Percentiles rank a stretch among this genome's conserved stretches.
Evolutionary conservation across 164 flowering plant species (phyloP).

Genomic region (Houttuynia cordata): DNA sequence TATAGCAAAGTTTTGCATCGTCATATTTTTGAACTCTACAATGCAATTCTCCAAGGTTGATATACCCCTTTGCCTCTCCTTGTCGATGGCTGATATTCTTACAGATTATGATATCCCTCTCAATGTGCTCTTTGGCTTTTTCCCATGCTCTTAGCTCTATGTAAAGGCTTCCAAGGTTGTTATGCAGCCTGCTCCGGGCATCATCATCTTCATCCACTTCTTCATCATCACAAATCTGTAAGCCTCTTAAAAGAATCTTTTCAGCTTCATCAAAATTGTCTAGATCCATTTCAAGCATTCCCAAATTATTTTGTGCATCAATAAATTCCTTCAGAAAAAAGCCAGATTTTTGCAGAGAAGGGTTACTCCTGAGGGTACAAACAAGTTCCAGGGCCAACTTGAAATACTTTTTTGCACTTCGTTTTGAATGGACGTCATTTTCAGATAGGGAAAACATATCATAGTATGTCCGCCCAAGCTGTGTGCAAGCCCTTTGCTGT

Average conservation of each 20-base stretch:
- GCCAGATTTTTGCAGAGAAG: slow-evolving; percentile 23
- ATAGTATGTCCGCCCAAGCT: slow-evolving; percentile 93
- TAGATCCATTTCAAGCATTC: slow-evolving; percentile 91
- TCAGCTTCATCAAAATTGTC: slow-evolving; percentile 73
- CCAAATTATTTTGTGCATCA: slow-evolving; percentile 87
- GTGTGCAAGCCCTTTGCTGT: slow-evolving; percentile 93
- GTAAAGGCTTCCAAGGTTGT: slow-evolving; percentile 81
- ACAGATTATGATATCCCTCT: slow-evolving; percentile 74
- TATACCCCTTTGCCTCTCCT: slow-evolving; percentile 96
- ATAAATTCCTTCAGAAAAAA: slow-evolving; percentile 67
- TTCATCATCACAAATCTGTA: slow-evolving; percentile 81
- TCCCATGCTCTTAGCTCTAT: slow-evolving; percentile 72
- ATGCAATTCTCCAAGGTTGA: slow-evolving; percentile 85
- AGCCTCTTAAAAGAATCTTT: slow-evolving; percentile 47
- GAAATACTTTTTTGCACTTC: slow-evolving; percentile 85
- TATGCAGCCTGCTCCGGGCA: slow-evolving; percentile 79
- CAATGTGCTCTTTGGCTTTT: slow-evolving; percentile 58
- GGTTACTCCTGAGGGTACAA: slow-evolving; percentile 43
- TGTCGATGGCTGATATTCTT: slow-evolving; percentile 55
- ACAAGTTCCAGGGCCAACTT: slow-evolving; percentile 70
- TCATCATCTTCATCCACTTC: slow-evolving; percentile 67
- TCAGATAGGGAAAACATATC: slow-evolving; percentile 60
- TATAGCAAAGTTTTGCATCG: slow-evolving; percentile 58
- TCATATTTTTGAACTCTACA: slow-evolving; percentile 59
- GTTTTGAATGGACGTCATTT: slow-evolving; percentile 45